A percentile compares a stretch with the other conserved stretches of the same genome.
phyloP scores from a whole-genome alignment of 176 grass and related monocot species.

The Hordeum vulgare region MorexV3_pseudomolecules_assembly NC_058521.1:475059928-475060427 shows the following conservation, averaged over 20 bases:
- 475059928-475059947: neutral
- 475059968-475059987: neutral
- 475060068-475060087: slow-evolving; percentile 16
- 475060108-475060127: neutral
- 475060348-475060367: slow-evolving; percentile 40
- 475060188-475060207: slow-evolving; percentile 26
- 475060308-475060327: slow-evolving; percentile 11
- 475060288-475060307: slow-evolving; percentile 7
- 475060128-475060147: slow-evolving; percentile 9
- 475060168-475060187: neutral
- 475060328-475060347: slow-evolving; percentile 35
- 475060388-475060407: slow-evolving; percentile 13
- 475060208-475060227: neutral
- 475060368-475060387: slow-evolving; percentile 7
- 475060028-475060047: slow-evolving; percentile 28
- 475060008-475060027: slow-evolving; percentile 35
- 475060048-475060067: slow-evolving; percentile 16
- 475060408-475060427: slow-evolving; percentile 13
- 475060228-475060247: neutral
- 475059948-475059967: slow-evolving; percentile 1
- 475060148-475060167: slow-evolving; percentile 25
- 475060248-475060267: neutral
- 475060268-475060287: neutral
- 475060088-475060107: neutral
- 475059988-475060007: neutral